phyloP scores from a whole-genome alignment of 2,329 filamentous ascomycete species.

The Cercospora sp. region DNA sequence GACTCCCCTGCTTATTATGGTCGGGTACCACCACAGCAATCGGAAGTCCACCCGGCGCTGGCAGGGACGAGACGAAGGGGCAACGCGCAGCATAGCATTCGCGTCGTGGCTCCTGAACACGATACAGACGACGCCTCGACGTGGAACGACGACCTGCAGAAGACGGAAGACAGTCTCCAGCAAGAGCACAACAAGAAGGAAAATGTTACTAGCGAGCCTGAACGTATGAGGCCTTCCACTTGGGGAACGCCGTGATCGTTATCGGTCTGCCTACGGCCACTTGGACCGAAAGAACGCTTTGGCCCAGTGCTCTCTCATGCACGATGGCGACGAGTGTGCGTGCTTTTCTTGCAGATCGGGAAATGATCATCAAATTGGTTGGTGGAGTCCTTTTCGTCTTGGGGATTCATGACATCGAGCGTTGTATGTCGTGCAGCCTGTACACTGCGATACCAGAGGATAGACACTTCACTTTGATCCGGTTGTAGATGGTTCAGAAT shows the following conservation, averaged over 20 bases:
- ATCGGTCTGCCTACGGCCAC: neutral
- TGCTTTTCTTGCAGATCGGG: neutral
- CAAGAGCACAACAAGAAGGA: neutral
- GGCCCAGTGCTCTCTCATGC: neutral
- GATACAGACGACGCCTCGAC: neutral
- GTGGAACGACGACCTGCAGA: neutral
- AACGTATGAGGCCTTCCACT: neutral
- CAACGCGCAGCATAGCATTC: constrained; percentile 6
- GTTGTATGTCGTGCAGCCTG: neutral
- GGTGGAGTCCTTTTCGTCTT: neutral
- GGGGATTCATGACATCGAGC: neutral
- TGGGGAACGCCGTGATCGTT: constrained; percentile 7
- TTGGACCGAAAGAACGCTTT: neutral
- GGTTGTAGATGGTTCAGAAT: neutral
- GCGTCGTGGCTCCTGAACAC: neutral
- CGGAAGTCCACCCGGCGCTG: neutral
- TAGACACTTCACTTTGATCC: neutral
- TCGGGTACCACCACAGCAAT: neutral
- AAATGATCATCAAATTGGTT: neutral
- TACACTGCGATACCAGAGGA: neutral
- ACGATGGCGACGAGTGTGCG: neutral
- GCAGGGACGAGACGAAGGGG: neutral
- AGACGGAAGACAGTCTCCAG: neutral
- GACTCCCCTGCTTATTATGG: neutral
- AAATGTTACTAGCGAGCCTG: neutral